Evolutionary conservation across 257 asterid genomes (phyloP).

Genomic region (Penstemon davidsonii): DNA sequence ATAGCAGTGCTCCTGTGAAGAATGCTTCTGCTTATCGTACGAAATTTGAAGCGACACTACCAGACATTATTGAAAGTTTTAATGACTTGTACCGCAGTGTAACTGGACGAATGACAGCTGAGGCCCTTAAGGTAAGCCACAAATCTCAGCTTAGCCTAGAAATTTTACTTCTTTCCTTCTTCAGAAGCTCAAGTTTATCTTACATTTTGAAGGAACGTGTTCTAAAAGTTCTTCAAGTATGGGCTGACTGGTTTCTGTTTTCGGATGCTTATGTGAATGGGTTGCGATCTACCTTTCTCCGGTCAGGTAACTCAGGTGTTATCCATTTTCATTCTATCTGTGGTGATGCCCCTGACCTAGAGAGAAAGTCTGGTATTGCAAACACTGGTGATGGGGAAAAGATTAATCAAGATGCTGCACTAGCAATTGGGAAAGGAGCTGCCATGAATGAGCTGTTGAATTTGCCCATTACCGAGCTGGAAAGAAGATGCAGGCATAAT

Average conservation of each 20-base stretch:
- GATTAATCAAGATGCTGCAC: slow-evolving; percentile 73
- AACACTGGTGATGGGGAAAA: slow-evolving; percentile 49
- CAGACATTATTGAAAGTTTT: slow-evolving; percentile 92
- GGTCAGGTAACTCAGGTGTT: slow-evolving; percentile 81
- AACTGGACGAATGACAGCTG: slow-evolving; percentile 94
- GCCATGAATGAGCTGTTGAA: slow-evolving; percentile 73
- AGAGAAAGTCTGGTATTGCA: slow-evolving; percentile 54
- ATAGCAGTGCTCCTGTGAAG: slow-evolving; percentile 94
- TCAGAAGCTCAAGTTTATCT: slow-evolving; percentile 31
- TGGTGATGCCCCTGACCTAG: slow-evolving; percentile 88
- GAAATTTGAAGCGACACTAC: slow-evolving; percentile 82
- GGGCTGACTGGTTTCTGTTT: slow-evolving; percentile 96
- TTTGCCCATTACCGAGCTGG: slow-evolving; percentile 80
- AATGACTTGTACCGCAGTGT: slow-evolving; percentile 91
- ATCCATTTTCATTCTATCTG: slow-evolving; percentile 79
- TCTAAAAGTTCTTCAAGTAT: slow-evolving; percentile 87
- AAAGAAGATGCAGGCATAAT: slow-evolving; percentile 88
- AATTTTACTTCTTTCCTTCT: slow-evolving; percentile 15
- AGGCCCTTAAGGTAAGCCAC: slow-evolving; percentile 80
- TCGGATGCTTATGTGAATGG: slow-evolving; percentile 94
- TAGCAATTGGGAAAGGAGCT: slow-evolving; percentile 95
- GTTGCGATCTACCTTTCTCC: slow-evolving; percentile 86
- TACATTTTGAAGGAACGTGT: slow-evolving; percentile 70
- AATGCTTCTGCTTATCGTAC: slow-evolving; percentile 97
- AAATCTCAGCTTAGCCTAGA: not conserved